Evolutionary conservation across 2,329 filamentous ascomycete species (phyloP).

Genomic region (Volutella citrinella): DNA sequence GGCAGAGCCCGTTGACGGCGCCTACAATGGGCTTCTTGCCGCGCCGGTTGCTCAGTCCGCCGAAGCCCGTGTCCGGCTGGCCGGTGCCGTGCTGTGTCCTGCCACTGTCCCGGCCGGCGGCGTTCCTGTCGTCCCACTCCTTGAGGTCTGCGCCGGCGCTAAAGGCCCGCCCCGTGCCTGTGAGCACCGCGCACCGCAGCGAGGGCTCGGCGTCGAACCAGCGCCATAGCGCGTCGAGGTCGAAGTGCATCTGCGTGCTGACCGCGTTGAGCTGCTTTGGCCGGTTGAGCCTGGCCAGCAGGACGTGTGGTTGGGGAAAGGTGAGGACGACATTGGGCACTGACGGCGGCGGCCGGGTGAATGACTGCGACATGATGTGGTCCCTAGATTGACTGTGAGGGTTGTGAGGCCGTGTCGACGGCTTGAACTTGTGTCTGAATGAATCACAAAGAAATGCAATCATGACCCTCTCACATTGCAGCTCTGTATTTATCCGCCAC

Average conservation of each 20-base stretch:
- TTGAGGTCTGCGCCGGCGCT: slow-evolving; percentile 68
- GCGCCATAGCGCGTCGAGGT: slow-evolving; percentile 46
- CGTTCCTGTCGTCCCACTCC: slow-evolving; percentile 54
- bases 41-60: slow-evolving; percentile 60
- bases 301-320: slow-evolving; percentile 52
- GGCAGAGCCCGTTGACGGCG: slow-evolving; percentile 69
- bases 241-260: slow-evolving; percentile 22
- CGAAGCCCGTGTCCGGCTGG: slow-evolving; percentile 47
- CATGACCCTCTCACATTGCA: not conserved
- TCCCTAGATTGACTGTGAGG: slow-evolving; percentile 12
- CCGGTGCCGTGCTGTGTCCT: slow-evolving; percentile 40
- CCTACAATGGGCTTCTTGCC: slow-evolving; percentile 72
- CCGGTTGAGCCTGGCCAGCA: slow-evolving; percentile 43
- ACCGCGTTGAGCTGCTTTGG: slow-evolving; percentile 22
- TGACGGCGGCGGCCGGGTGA: slow-evolving; percentile 36
- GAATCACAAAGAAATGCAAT: not conserved
- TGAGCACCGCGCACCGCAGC: slow-evolving; percentile 61
- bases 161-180: slow-evolving; percentile 62
- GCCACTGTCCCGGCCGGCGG: slow-evolving; percentile 10
- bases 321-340: slow-evolving; percentile 42
- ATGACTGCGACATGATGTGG: slow-evolving; percentile 24
- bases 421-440: not conserved
- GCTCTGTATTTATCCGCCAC: too few species aligned
- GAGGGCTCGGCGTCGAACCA: slow-evolving; percentile 63
- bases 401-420: slow-evolving; percentile 8